Percentiles rank a stretch among this genome's conserved stretches.
phyloP scores from a whole-genome alignment of 495 filamentous ascomycete species.

The Penicillium diatomitis region DNA sequence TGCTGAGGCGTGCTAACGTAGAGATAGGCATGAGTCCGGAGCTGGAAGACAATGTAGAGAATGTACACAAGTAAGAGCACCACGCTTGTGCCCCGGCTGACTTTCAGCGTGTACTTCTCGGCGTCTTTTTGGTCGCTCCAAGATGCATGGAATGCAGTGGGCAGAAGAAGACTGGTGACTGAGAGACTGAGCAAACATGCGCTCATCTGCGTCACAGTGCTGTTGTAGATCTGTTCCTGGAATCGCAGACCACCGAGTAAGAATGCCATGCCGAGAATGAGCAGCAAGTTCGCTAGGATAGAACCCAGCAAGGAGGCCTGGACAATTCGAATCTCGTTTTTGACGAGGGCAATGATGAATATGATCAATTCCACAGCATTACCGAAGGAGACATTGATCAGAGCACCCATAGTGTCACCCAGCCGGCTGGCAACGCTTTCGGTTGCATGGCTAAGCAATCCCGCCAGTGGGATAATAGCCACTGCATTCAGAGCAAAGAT shows the following conservation, averaged over 20 bases:
- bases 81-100: constrained; percentile 87
- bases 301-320: constrained; percentile 84
- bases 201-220: constrained; percentile 90
- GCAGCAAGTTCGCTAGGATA: constrained; percentile 76
- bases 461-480: constrained; percentile 75
- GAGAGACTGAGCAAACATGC: constrained; percentile 83
- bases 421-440: constrained; percentile 68
- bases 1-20: constrained; percentile 85
- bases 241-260: constrained; percentile 77
- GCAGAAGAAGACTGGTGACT: constrained; percentile 75
- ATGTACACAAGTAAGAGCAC: constrained; percentile 77
- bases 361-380: constrained; percentile 89
- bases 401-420: constrained; percentile 71
- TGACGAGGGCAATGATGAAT: constrained; percentile 41
- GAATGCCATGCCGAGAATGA: constrained; percentile 89
- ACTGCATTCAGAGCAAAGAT: constrained; percentile 76
- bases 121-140: constrained; percentile 55
- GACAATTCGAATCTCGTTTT: constrained; percentile 78
- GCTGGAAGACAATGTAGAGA: constrained; percentile 80
- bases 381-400: constrained; percentile 82
- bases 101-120: constrained; percentile 61
- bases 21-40: constrained; percentile 86
- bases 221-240: constrained; percentile 92
- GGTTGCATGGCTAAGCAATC: constrained; percentile 72
- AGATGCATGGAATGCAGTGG: constrained; percentile 88